These are phyloP conservation scores for Garcileccinum viscosum DNA, from an alignment of 1,284 basidiomycete genomes.

Conservation along the genomic window DNA sequence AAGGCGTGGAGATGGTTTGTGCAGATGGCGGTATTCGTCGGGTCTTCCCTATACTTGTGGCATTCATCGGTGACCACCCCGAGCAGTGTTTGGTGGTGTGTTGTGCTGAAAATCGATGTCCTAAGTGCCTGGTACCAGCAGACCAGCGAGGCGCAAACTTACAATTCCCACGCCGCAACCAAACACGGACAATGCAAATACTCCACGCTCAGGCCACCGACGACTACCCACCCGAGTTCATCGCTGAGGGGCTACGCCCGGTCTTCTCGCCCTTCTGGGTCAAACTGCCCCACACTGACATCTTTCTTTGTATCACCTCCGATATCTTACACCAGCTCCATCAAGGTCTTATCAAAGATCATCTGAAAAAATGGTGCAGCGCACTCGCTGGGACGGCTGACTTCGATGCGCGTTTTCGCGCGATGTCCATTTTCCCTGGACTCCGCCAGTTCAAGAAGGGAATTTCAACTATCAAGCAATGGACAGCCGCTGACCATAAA, in stretches of 20 bases:
- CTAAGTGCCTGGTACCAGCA: conserved; percentile 9
- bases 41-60: conserved; percentile 30
- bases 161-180: background rate
- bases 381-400: too few relatives aligned
- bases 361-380: too few relatives aligned
- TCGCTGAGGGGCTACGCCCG: background rate
- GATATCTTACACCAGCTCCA: background rate
- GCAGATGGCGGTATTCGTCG: background rate
- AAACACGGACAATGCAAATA: background rate
- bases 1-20: background rate
- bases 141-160: background rate
- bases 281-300: background rate
- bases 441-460: too few relatives aligned
- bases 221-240: background rate
- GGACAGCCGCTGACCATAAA: background rate
- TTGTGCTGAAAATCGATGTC: conserved; percentile 25
- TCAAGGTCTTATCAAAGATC: background rate
- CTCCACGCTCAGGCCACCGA: background rate
- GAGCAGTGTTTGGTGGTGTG: conserved; percentile 36
- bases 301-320: background rate
- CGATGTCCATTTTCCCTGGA: too few relatives aligned
- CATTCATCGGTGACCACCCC: conserved; percentile 18
- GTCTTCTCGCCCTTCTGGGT: background rate
- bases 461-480: too few relatives aligned
- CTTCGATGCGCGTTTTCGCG: too few relatives aligned